A percentile compares a stretch with the other conserved stretches of the same genome.
Evolutionary conservation across 1,139 yeast species (phyloP).

Genomic region (Sugiyamaella pinicola): DNA sequence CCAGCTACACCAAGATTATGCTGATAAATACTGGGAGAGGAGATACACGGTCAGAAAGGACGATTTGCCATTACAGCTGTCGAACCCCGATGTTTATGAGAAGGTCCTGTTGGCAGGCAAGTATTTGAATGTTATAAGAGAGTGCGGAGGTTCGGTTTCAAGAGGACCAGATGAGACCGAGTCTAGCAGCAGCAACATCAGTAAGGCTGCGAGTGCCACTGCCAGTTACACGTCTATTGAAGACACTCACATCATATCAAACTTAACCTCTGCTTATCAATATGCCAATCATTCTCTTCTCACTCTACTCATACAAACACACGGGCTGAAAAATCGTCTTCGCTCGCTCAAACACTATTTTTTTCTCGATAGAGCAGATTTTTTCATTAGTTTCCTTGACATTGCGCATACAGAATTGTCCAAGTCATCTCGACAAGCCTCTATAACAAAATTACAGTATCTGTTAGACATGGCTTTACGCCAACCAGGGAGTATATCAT

Average conservation of each 20-base stretch:
- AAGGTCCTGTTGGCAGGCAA: conserved; percentile 84
- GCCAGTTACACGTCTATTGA: conserved; percentile 50
- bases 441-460: conserved; percentile 47
- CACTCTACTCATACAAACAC: conserved; percentile 63
- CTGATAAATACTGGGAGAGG: conserved; percentile 87
- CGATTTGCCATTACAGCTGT: conserved; percentile 71
- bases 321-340: conserved; percentile 49
- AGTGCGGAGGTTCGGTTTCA: conserved; percentile 56
- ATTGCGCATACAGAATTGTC: conserved; percentile 47
- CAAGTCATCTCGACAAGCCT: conserved; percentile 44
- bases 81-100: conserved; percentile 55
- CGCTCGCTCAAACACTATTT: conserved; percentile 53
- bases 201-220: too few relatives aligned
- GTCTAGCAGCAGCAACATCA: too few relatives aligned
- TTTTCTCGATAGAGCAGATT: conserved; percentile 59
- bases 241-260: conserved; percentile 57
- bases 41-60: conserved; percentile 74
- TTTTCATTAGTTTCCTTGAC: conserved; percentile 50
- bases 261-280: conserved; percentile 62
- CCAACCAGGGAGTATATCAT: conserved; percentile 47
- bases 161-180: too few relatives aligned
- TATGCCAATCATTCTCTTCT: conserved; percentile 69
- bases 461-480: conserved; percentile 46
- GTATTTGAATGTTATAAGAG: conserved; percentile 70
- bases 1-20: conserved; percentile 48